Evolutionary conservation across 805 yeast genomes (phyloP).

Genomic region (Myxozyma mucilagina): DNA sequence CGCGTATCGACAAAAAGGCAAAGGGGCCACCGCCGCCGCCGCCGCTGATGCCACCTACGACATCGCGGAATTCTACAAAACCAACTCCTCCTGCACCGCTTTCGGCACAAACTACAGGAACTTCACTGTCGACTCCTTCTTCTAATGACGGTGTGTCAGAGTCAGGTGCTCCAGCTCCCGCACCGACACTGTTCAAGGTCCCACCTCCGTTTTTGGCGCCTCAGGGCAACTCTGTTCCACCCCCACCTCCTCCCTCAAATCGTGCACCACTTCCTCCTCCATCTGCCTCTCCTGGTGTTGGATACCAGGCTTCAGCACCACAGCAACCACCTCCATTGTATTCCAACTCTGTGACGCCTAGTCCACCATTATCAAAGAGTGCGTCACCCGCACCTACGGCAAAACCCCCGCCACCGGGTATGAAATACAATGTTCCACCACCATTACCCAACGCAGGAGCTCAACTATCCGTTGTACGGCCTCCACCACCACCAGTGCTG

Average conservation of each 20-base stretch:
- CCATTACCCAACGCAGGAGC: slow-evolving; percentile 28
- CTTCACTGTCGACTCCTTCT: slow-evolving; percentile 2
- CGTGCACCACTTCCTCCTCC: slow-evolving; percentile 8
- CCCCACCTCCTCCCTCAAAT: neutral
- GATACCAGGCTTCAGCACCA: slow-evolving; percentile 33
- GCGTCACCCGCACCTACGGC: slow-evolving; percentile 11
- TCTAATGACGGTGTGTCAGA: neutral
- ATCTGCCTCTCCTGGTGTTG: slow-evolving; percentile 28
- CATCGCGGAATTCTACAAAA: slow-evolving; percentile 21
- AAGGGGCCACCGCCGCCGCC: slow-evolving; percentile 33
- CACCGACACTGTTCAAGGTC: slow-evolving; percentile 33
- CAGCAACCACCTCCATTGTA: slow-evolving; percentile 33
- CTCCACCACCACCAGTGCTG: slow-evolving; percentile 18
- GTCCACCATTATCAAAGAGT: slow-evolving; percentile 13
- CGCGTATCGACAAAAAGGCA: slow-evolving; percentile 41
- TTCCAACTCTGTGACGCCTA: slow-evolving; percentile 9
- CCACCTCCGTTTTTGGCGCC: slow-evolving; percentile 30
- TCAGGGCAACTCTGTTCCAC: slow-evolving; percentile 1
- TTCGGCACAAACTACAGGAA: slow-evolving; percentile 9
- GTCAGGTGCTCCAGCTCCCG: slow-evolving; percentile 37
- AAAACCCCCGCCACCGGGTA: slow-evolving; percentile 23
- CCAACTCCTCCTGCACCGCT: slow-evolving; percentile 37
- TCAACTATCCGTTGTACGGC: slow-evolving; percentile 4
- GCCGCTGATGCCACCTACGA: slow-evolving; percentile 22
- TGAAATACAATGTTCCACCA: slow-evolving; percentile 32